These are phyloP conservation scores for Globisporangium camurandrum DNA, from an alignment of 352 stramenopile genomes.

Conservation along the genomic window DNA sequence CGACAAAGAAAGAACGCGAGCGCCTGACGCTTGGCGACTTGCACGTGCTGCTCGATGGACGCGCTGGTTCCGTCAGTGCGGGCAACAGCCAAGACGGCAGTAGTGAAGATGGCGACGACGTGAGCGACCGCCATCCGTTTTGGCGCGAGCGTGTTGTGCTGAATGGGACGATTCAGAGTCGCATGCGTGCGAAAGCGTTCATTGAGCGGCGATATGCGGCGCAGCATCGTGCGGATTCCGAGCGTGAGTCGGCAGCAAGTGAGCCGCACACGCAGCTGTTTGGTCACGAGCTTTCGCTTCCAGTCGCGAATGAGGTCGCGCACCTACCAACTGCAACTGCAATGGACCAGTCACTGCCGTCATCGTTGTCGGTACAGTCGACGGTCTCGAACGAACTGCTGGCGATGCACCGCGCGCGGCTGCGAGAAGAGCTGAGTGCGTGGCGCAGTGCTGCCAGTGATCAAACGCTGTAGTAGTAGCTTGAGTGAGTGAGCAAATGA, in stretches of 20 bases:
- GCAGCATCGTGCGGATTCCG: slow-evolving; percentile 16
- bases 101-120: background rate
- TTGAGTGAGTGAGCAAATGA: too few relatives aligned
- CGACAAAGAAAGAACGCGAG: slow-evolving; percentile 46
- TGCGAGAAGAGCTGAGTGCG: slow-evolving; percentile 11
- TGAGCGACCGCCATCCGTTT: slow-evolving; percentile 17
- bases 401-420: slow-evolving; percentile 11
- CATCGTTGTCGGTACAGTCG: background rate
- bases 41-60: slow-evolving; percentile 26
- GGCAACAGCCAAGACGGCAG: background rate
- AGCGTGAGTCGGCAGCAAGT: background rate
- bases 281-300: slow-evolving; percentile 12
- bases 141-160: slow-evolving; percentile 37
- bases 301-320: slow-evolving; percentile 8
- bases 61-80: background rate
- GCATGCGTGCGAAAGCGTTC: slow-evolving; percentile 23
- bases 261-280: slow-evolving; percentile 20
- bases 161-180: slow-evolving; percentile 24
- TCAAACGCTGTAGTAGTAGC: too few relatives aligned
- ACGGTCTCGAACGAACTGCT: slow-evolving; percentile 14
- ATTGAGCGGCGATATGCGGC: slow-evolving; percentile 29
- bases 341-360: slow-evolving; percentile 1
- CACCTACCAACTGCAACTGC: background rate
- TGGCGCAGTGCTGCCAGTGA: slow-evolving; percentile 6
- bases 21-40: slow-evolving; percentile 45